Conservation (phyloP, 176 grass and related monocot species). For the Avena atlantica region DNA sequence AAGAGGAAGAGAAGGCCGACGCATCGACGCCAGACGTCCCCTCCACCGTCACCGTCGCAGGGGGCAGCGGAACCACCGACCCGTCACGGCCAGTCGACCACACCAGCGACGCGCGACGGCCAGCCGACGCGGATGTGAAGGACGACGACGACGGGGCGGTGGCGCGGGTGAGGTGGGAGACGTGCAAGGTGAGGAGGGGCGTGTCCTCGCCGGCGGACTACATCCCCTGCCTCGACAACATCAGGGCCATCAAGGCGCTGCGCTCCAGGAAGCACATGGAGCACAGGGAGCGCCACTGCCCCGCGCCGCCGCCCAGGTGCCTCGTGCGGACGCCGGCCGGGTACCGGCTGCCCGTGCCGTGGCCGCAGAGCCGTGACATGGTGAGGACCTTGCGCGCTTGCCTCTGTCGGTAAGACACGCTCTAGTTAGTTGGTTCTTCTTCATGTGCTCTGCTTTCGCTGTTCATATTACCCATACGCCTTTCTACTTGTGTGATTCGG, state of each 20-base stretch:
- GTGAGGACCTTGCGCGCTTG: slow-evolving; percentile 66
- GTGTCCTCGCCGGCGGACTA: slow-evolving; percentile 64
- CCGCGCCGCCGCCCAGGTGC: slow-evolving; percentile 54
- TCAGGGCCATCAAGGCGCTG: slow-evolving; percentile 87
- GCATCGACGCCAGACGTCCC: background rate
- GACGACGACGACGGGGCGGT: slow-evolving; percentile 33
- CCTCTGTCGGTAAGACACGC: slow-evolving; percentile 47
- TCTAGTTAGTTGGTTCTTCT: slow-evolving; percentile 19
- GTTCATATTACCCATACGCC: background rate
- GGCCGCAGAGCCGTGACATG: slow-evolving; percentile 96
- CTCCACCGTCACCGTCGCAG: background rate
- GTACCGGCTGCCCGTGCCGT: slow-evolving; percentile 69
- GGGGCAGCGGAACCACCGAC: background rate
- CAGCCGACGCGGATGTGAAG: background rate
- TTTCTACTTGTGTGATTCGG: background rate
- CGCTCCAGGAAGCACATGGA: slow-evolving; percentile 84
- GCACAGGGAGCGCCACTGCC: slow-evolving; percentile 94
- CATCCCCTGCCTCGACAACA: slow-evolving; percentile 89
- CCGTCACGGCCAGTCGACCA: background rate
- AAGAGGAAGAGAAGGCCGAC: background rate
- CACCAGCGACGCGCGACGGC: background rate
- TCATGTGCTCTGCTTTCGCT: background rate
- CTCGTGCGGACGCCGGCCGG: slow-evolving; percentile 66
- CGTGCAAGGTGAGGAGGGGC: slow-evolving; percentile 61
- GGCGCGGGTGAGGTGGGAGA: slow-evolving; percentile 63